phyloP scores from a whole-genome alignment of 78 protist species.

The Dictyostelium purpureum region DNA sequence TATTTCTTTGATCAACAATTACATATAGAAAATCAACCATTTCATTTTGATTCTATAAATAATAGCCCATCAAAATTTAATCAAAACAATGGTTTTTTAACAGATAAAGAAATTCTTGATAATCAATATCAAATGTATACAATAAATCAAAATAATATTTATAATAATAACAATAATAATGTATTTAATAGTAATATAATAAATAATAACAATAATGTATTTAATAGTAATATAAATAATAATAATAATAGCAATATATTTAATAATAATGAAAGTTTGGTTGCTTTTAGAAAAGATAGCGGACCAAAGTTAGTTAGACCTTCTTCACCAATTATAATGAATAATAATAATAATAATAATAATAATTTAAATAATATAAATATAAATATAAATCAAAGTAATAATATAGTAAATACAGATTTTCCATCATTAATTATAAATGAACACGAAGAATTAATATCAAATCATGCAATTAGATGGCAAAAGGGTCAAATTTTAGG shows the following conservation, averaged over 20 bases:
- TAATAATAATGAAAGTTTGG: neutral
- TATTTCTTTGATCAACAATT: no score
- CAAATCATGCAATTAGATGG: constrained; percentile 71
- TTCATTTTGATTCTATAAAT: neutral
- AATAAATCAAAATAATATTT: constrained; percentile 2
- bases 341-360: neutral
- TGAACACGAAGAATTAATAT: constrained; percentile 53
- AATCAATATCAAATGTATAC: neutral
- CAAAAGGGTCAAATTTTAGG: constrained; percentile 81
- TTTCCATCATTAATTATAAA: constrained; percentile 64
- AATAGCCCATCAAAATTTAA: neutral
- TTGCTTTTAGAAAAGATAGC: neutral
- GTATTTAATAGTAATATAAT: neutral
- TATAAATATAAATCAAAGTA: neutral
- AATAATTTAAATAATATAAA: neutral
- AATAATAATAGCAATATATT: constrained; percentile 13
- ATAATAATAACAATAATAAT: neutral
- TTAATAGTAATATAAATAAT: neutral
- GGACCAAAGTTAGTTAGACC: constrained; percentile 3
- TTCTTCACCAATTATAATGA: neutral
- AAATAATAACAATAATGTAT: constrained; percentile 7
- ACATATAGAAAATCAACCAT: no score
- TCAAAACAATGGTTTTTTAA: neutral
- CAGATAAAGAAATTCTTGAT: neutral
- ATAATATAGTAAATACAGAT: constrained; percentile 6